Conservation (phyloP, 495 filamentous ascomycete genomes). For the Diplogelasinospora grovesii region DNA sequence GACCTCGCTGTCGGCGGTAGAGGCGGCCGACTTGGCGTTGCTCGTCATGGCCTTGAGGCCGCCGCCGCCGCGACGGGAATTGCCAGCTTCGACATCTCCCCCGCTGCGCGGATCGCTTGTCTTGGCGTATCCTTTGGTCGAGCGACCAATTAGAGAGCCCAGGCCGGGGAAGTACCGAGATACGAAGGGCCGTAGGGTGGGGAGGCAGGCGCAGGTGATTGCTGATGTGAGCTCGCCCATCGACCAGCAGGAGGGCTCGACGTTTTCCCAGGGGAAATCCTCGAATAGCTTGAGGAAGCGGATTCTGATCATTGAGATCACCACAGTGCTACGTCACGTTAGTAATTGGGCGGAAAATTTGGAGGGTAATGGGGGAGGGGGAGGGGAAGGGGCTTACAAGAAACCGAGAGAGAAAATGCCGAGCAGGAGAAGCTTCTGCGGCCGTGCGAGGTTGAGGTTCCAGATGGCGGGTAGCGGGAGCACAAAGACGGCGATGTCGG, state of each 20-base stretch:
- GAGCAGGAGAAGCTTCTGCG: conserved; percentile 27
- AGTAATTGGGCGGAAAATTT: neutral
- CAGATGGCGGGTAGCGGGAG: conserved; percentile 27
- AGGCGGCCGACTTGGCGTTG: too few relatives aligned
- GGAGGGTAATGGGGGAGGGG: neutral
- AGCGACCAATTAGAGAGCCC: neutral
- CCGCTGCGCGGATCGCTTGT: neutral
- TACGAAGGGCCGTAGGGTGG: conserved; percentile 41
- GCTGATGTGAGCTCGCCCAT: conserved; percentile 46
- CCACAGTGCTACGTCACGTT: conserved; percentile 29
- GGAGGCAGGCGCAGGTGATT: conserved; percentile 47
- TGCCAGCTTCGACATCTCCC: neutral
- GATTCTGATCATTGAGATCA: conserved; percentile 47
- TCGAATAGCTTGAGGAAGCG: conserved; percentile 31
- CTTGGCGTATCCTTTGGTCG: conserved; percentile 1
- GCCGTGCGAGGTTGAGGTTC: conserved; percentile 32
- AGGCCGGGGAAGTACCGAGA: conserved; percentile 24
- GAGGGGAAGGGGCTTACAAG: conserved; percentile 19
- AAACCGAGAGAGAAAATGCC: conserved; percentile 35
- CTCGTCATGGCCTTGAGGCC: neutral
- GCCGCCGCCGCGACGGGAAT: too few relatives aligned
- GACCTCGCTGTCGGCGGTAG: neutral
- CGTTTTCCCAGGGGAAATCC: conserved; percentile 45
- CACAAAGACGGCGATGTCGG: conserved; percentile 31
- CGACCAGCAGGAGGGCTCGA: conserved; percentile 48